Evolutionary conservation across 2,329 filamentous ascomycete genomes (phyloP).

Genomic region (Pseudocercospora cruenta): DNA sequence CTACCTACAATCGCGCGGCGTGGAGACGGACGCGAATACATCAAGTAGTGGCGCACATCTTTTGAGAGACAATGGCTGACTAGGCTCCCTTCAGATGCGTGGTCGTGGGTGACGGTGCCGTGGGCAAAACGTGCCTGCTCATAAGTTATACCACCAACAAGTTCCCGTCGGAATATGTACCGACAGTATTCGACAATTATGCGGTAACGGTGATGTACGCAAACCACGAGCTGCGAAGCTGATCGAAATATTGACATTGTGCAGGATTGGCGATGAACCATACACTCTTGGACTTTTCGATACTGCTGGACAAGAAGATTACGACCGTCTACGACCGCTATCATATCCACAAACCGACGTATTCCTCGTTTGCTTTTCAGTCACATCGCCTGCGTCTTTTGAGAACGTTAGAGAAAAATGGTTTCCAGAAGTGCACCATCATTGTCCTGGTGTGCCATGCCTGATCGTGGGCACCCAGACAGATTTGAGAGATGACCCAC

Average conservation of each 20-base stretch:
- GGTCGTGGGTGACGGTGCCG: slow-evolving; percentile 98
- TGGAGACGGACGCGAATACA: background rate
- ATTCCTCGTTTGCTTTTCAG: slow-evolving; percentile 98
- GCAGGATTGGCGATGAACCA: slow-evolving; percentile 97
- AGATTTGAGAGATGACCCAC: slow-evolving; percentile 86
- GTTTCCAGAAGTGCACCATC: slow-evolving; percentile 98
- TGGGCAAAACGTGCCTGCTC: slow-evolving; percentile 97
- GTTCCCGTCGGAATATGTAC: slow-evolving; percentile 99
- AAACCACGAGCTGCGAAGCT: background rate
- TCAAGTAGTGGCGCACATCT: slow-evolving; percentile 13
- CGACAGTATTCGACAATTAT: slow-evolving; percentile 99
- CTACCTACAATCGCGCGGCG: background rate
- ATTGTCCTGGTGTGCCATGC: slow-evolving; percentile 96
- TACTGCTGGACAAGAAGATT: slow-evolving; percentile 99
- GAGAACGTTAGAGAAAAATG: slow-evolving; percentile 99
- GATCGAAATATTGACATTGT: slow-evolving; percentile 21
- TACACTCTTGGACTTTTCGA: slow-evolving; percentile 97
- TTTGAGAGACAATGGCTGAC: slow-evolving; percentile 24
- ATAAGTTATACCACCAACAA: slow-evolving; percentile 99
- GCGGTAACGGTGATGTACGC: slow-evolving; percentile 90
- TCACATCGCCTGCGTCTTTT: slow-evolving; percentile 95
- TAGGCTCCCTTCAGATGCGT: slow-evolving; percentile 71
- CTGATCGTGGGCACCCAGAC: slow-evolving; percentile 97
- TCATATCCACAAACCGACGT: slow-evolving; percentile 99
- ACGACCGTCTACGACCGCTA: slow-evolving; percentile 91